Percentiles rank a stretch among this genome's conserved stretches.
Conservation (phyloP, 2,329 filamentous ascomycete genomes). For the Sclerotinia minor region DNA sequence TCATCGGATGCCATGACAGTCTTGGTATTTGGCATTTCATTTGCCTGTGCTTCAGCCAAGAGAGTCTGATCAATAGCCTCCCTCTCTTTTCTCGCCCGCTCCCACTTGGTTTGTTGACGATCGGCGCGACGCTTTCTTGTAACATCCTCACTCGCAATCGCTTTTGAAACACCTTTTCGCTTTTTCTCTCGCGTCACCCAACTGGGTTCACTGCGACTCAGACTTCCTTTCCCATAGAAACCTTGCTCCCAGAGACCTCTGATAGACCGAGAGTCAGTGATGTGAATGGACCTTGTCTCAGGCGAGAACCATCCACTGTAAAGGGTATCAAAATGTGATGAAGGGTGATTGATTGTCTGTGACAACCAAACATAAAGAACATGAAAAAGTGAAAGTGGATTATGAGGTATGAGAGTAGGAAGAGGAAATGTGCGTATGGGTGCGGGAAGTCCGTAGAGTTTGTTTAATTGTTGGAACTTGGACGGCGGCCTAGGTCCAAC, state of each 20-base stretch:
- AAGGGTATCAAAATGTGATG: constrained; percentile 61
- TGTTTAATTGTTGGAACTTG: constrained; percentile 53
- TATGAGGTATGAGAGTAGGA: constrained; percentile 85
- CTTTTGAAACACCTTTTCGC: constrained; percentile 62
- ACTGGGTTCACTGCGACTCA: constrained; percentile 92
- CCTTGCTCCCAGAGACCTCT: constrained; percentile 91
- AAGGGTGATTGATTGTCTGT: constrained; percentile 66
- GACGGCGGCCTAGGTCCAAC: constrained; percentile 33
- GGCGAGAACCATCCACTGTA: constrained; percentile 79
- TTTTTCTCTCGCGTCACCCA: constrained; percentile 86
- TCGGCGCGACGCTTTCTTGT: constrained; percentile 78
- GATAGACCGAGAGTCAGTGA: constrained; percentile 74
- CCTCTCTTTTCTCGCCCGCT: constrained; percentile 83
- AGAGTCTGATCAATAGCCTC: constrained; percentile 77
- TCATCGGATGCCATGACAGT: neutral
- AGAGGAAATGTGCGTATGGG: constrained; percentile 82
- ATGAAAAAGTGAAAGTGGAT: constrained; percentile 84
- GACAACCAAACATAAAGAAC: constrained; percentile 75
- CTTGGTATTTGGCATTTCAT: neutral
- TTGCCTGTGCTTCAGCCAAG: constrained; percentile 49
- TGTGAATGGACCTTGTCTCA: constrained; percentile 78
- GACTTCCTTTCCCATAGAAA: constrained; percentile 91
- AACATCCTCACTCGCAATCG: constrained; percentile 76
- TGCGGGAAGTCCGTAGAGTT: constrained; percentile 79
- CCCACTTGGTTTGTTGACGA: constrained; percentile 81